Conservation (phyloP, 495 filamentous ascomycete species). For the Daldinia caldariorum region DNA sequence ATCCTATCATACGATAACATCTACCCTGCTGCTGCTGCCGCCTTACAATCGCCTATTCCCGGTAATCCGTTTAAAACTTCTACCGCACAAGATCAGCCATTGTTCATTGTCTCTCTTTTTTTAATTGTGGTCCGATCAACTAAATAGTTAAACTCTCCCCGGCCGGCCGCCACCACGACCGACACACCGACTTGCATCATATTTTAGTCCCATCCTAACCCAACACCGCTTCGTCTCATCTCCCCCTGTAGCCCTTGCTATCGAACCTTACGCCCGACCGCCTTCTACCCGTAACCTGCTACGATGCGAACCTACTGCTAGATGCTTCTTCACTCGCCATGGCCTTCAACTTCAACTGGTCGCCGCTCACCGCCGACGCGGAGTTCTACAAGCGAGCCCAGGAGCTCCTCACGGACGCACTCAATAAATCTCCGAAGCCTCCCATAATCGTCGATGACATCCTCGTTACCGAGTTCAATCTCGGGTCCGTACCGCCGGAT, state of each 20-base stretch:
- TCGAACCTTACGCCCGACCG: slow-evolving; percentile 1
- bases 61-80: not conserved
- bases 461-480: slow-evolving; percentile 95
- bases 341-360: slow-evolving; percentile 99
- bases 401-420: slow-evolving; percentile 90
- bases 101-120: slow-evolving; percentile 2
- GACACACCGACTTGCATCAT: slow-evolving; percentile 32
- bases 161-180: slow-evolving; percentile 34
- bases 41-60: slow-evolving; percentile 4
- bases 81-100: slow-evolving; percentile 40
- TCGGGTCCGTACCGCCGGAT: slow-evolving; percentile 90
- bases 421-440: slow-evolving; percentile 98
- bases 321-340: slow-evolving; percentile 64
- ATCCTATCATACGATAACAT: slow-evolving; percentile 33
- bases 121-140: slow-evolving; percentile 40
- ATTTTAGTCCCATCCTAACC: slow-evolving; percentile 31
- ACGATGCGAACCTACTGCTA: slow-evolving; percentile 42
- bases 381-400: slow-evolving; percentile 88
- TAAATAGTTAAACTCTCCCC: slow-evolving; percentile 3
- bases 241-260: slow-evolving; percentile 9
- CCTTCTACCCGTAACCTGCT: slow-evolving; percentile 10
- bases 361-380: slow-evolving; percentile 94
- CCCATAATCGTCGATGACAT: slow-evolving; percentile 99
- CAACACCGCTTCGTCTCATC: slow-evolving; percentile 17
- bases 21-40: slow-evolving; percentile 8